phyloP scores from a whole-genome alignment of 495 filamentous ascomycete species.

The Trypethelium eluteriae region DNA sequence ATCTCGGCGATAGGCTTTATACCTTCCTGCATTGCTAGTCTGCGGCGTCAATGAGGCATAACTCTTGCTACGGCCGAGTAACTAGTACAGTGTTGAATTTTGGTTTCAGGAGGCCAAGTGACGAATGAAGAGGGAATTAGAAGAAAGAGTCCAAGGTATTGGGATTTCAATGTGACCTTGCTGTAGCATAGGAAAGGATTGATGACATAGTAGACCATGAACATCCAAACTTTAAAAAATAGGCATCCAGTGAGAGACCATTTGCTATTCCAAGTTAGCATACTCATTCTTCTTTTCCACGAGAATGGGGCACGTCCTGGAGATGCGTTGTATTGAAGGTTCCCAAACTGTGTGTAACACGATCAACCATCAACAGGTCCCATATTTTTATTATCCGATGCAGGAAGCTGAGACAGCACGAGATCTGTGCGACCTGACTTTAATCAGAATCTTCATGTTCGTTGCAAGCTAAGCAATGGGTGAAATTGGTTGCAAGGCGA shows the following conservation, averaged over 20 bases:
- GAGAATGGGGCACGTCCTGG: neutral
- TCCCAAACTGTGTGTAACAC: too few species aligned
- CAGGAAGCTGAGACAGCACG: too few species aligned
- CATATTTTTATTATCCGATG: too few species aligned
- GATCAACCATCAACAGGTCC: too few species aligned
- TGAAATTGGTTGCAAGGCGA: too few species aligned
- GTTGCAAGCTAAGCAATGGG: too few species aligned
- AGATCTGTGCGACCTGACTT: too few species aligned
- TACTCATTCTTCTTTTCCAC: neutral
- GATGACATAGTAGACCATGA: neutral
- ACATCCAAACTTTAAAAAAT: neutral
- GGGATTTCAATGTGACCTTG: slow-evolving; percentile 8
- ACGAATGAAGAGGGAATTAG: neutral
- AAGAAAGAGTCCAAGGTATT: neutral
- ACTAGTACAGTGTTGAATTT: neutral
- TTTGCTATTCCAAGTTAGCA: slow-evolving; percentile 1
- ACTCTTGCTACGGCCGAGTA: neutral
- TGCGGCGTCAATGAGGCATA: neutral
- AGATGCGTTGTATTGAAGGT: too few species aligned
- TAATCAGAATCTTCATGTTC: too few species aligned
- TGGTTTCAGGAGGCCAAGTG: neutral
- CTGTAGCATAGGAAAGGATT: neutral
- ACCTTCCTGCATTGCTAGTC: neutral
- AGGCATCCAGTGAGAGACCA: neutral
- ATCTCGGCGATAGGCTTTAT: neutral